A percentile compares a stretch with the other conserved stretches of the same genome.
Evolutionary conservation across 129 eudicot species (phyloP).

Genomic region (Escallonia rubra): DNA sequence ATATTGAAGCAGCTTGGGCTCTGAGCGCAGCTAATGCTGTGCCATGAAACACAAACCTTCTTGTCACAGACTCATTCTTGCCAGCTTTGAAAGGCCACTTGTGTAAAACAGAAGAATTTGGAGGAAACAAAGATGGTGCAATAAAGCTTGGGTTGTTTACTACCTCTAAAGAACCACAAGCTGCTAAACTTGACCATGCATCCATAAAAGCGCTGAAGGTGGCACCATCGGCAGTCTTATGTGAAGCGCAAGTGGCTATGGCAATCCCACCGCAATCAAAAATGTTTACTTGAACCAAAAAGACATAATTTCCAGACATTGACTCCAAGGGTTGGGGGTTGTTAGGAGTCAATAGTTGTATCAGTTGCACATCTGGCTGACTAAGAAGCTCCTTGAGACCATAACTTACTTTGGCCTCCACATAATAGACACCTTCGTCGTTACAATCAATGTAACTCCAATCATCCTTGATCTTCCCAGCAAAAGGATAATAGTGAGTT

Average conservation of each 20-base stretch:
- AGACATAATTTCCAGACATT: neutral
- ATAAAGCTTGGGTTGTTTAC: too few species aligned
- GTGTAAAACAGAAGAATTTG: too few species aligned
- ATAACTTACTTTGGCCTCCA: conserved; percentile 9
- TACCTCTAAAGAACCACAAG: neutral
- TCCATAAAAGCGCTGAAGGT: conserved; percentile 4
- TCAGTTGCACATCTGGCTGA: too few species aligned
- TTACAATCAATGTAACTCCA: conserved; percentile 12
- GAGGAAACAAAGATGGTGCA: too few species aligned
- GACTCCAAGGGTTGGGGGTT: neutral
- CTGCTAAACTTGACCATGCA: conserved; percentile 10
- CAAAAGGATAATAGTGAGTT: conserved; percentile 16
- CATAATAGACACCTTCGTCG: conserved; percentile 23
- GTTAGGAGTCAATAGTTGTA: too few species aligned
- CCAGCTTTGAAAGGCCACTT: too few species aligned
- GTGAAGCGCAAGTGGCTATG: conserved; percentile 3
- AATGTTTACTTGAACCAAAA: conserved; percentile 10
- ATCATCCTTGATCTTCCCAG: conserved; percentile 17
- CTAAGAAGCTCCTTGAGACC: neutral
- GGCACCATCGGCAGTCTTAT: conserved; percentile 19
- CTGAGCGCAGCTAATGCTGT: neutral
- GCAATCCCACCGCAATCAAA: conserved; percentile 32
- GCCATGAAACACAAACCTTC: conserved; percentile 6
- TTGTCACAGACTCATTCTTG: neutral
- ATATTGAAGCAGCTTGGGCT: neutral